These are phyloP conservation scores for Pseudopyrenochaeta lycopersici DNA, from an alignment of 2,329 filamentous ascomycete species.

Conservation along the genomic window DNA sequence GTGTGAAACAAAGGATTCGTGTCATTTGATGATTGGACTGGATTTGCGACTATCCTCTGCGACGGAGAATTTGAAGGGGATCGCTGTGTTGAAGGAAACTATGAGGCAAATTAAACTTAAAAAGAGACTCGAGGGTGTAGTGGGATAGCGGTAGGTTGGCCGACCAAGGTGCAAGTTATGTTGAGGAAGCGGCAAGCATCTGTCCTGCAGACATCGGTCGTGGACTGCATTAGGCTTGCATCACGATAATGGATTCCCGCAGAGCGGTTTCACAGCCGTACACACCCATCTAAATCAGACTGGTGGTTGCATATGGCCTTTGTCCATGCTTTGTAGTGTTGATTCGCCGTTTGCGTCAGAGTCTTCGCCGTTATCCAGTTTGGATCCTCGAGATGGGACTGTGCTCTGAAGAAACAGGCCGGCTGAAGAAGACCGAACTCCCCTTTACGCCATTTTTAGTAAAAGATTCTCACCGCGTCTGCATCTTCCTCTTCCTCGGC, in stretches of 20 bases:
- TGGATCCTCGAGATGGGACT: neutral
- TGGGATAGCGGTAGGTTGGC: neutral
- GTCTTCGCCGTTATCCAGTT: neutral
- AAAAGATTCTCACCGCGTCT: conserved; percentile 37
- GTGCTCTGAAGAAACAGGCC: neutral
- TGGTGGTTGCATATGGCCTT: neutral
- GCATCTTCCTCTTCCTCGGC: conserved; percentile 26
- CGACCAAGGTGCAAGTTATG: neutral
- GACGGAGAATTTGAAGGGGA: neutral
- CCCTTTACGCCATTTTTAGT: conserved; percentile 19
- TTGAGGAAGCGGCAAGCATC: neutral
- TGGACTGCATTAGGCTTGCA: neutral
- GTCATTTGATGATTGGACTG: neutral
- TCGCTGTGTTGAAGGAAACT: neutral
- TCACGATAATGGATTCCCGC: neutral
- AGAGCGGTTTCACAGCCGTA: neutral
- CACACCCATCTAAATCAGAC: neutral
- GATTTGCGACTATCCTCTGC: too few species aligned
- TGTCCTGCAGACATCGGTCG: neutral
- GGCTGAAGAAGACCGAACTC: neutral
- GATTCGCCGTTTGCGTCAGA: neutral
- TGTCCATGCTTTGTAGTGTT: neutral
- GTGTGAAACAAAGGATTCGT: neutral
- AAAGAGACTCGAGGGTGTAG: neutral
- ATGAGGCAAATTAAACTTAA: neutral